phyloP scores from a whole-genome alignment of 352 stramenopile genomes.

The Globisporangium splendens region DNA sequence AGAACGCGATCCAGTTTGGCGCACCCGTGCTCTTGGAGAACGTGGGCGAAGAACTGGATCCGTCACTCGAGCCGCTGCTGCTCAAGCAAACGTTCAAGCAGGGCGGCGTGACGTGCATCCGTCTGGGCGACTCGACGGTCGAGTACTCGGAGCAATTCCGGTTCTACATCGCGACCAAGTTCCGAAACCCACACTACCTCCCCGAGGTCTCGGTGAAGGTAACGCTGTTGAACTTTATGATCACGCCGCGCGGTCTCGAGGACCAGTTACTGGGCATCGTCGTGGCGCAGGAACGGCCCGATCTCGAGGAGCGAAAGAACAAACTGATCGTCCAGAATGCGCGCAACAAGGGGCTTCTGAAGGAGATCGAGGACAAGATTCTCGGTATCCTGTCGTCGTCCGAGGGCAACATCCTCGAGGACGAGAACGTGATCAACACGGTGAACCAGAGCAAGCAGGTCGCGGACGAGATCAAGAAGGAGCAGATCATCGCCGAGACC shows the following conservation, averaged over 20 bases:
- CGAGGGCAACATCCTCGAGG: slow-evolving; percentile 92
- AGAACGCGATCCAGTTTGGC: slow-evolving; percentile 93
- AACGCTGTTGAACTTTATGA: slow-evolving; percentile 95
- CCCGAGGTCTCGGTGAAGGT: slow-evolving; percentile 93
- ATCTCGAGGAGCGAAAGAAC: slow-evolving; percentile 93
- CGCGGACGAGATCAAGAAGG: slow-evolving; percentile 92
- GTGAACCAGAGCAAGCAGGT: slow-evolving; percentile 90
- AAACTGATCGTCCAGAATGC: slow-evolving; percentile 90
- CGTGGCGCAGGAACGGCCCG: slow-evolving; percentile 89
- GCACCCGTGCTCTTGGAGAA: slow-evolving; percentile 91
- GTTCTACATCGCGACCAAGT: slow-evolving; percentile 95
- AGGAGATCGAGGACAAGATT: slow-evolving; percentile 94
- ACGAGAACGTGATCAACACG: slow-evolving; percentile 91
- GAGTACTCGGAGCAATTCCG: slow-evolving; percentile 91
- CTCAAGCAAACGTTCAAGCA: slow-evolving; percentile 95
- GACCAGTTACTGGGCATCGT: slow-evolving; percentile 92
- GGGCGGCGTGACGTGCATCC: slow-evolving; percentile 88
- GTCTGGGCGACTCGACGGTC: slow-evolving; percentile 90
- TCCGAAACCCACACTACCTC: slow-evolving; percentile 92
- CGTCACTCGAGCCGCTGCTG: slow-evolving; percentile 91
- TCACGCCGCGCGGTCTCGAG: slow-evolving; percentile 90
- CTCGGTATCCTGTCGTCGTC: slow-evolving; percentile 90
- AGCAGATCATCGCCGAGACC: slow-evolving; percentile 88
- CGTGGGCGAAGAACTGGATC: slow-evolving; percentile 90
- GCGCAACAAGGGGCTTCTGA: slow-evolving; percentile 89